phyloP scores from a whole-genome alignment of 2,329 filamentous ascomycete genomes.

The Fusarium oxysporum region DNA sequence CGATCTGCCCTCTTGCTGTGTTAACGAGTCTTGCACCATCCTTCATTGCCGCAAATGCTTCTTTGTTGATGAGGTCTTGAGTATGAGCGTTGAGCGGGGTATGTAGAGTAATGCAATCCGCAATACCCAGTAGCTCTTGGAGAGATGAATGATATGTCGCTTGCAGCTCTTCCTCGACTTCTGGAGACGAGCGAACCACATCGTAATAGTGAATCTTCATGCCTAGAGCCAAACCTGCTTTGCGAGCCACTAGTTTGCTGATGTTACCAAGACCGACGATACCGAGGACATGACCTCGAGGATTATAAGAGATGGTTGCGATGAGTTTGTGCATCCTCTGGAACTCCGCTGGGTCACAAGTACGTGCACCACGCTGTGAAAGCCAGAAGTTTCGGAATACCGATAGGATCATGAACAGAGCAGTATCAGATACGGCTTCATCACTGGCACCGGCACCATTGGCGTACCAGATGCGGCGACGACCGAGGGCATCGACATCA shows the following conservation, averaged over 20 bases:
- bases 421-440: slow-evolving; percentile 58
- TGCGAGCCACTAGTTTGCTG: slow-evolving; percentile 60
- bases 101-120: slow-evolving; percentile 52
- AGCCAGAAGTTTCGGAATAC: slow-evolving; percentile 64
- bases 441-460: slow-evolving; percentile 57
- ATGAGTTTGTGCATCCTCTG: slow-evolving; percentile 32
- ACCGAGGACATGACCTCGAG: slow-evolving; percentile 60
- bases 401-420: slow-evolving; percentile 56
- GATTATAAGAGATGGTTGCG: slow-evolving; percentile 59
- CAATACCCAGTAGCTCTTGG: slow-evolving; percentile 41
- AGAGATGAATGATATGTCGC: slow-evolving; percentile 48
- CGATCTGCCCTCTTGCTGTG: slow-evolving; percentile 62
- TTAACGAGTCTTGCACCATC: slow-evolving; percentile 61
- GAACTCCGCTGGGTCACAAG: slow-evolving; percentile 32
- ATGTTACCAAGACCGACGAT: slow-evolving; percentile 64
- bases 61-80: slow-evolving; percentile 23
- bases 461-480: slow-evolving; percentile 55
- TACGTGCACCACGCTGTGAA: slow-evolving; percentile 46
- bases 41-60: slow-evolving; percentile 55
- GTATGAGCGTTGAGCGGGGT: slow-evolving; percentile 43
- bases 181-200: slow-evolving; percentile 42
- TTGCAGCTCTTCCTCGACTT: slow-evolving; percentile 47
- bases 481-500: slow-evolving; percentile 60
- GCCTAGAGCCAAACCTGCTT: slow-evolving; percentile 57
- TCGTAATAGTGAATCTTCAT: slow-evolving; percentile 69